phyloP scores from a whole-genome alignment of 371 early-diverging fungal species.

The Mucor plumbeus region DNA sequence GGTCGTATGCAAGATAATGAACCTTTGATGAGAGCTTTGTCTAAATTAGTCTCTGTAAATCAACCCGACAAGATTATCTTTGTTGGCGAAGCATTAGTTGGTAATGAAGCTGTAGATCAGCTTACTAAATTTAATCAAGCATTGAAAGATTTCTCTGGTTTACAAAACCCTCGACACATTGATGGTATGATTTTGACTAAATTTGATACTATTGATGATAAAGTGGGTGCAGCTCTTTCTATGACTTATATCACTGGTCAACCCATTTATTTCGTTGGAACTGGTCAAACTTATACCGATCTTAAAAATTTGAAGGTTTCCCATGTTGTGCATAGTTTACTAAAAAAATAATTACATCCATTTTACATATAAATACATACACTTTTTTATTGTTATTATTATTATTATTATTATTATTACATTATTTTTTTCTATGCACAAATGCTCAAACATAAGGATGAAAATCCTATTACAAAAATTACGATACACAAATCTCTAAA shows the following conservation, averaged over 20 bases:
- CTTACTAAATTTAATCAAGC: conserved; percentile 98
- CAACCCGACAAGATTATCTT: conserved; percentile 98
- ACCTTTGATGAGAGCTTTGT: conserved; percentile 96
- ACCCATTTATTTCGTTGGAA: conserved; percentile 99
- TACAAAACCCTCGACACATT: conserved; percentile 85
- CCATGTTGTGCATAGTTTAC: conserved; percentile 85
- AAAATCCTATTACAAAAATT: conserved; percentile 27
- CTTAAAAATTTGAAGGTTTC: conserved; percentile 87
- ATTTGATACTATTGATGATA: conserved; percentile 99
- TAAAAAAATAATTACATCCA: conserved; percentile 54
- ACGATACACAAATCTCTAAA: conserved; percentile 29
- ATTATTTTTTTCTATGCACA: not conserved
- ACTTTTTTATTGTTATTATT: not conserved
- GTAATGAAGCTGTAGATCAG: conserved; percentile 98
- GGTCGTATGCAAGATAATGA: conserved; percentile 99
- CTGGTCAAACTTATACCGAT: conserved; percentile 99
- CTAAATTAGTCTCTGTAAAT: conserved; percentile 95
- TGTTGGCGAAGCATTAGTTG: conserved; percentile 99
- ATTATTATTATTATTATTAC: too few relatives aligned
- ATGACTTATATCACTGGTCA: conserved; percentile 96
- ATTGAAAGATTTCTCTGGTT: conserved; percentile 85
- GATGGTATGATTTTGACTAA: conserved; percentile 98
- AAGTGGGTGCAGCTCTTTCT: conserved; percentile 97
- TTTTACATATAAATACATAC: not conserved
- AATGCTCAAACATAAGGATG: not conserved